Evolutionary conservation across 2,329 filamentous ascomycete genomes (phyloP).

Genomic region (Cladosporium sp.): DNA sequence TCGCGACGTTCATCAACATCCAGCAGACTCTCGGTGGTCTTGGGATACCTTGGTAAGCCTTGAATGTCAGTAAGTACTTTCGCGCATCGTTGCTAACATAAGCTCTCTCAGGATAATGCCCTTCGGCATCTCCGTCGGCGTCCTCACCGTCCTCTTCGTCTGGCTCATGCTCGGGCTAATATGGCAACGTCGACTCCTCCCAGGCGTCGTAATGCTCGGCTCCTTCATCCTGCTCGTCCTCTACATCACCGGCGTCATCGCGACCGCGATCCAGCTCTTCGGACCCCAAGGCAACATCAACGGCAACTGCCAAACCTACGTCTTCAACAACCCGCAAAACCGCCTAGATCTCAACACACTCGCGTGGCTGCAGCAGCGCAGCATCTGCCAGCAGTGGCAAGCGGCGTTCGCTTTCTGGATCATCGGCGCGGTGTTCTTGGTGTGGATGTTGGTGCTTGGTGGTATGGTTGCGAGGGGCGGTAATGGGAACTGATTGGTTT

Average conservation of each 20-base stretch:
- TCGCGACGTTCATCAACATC: slow-evolving; percentile 60
- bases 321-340: slow-evolving; percentile 48
- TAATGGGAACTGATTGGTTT: slow-evolving; percentile 20
- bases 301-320: slow-evolving; percentile 59
- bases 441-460: slow-evolving; percentile 66
- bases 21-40: slow-evolving; percentile 55
- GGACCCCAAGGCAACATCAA: slow-evolving; percentile 57
- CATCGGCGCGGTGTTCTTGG: slow-evolving; percentile 61
- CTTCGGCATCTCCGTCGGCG: slow-evolving; percentile 60
- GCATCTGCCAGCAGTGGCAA: slow-evolving; percentile 65
- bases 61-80: neutral
- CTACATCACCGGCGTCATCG: slow-evolving; percentile 63
- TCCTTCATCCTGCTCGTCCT: slow-evolving; percentile 63
- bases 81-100: neutral
- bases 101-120: slow-evolving; percentile 59
- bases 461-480: slow-evolving; percentile 34
- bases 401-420: slow-evolving; percentile 65
- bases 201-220: slow-evolving; percentile 59
- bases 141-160: slow-evolving; percentile 59
- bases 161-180: slow-evolving; percentile 59
- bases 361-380: slow-evolving; percentile 63
- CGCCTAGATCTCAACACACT: slow-evolving; percentile 57
- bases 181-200: slow-evolving; percentile 57
- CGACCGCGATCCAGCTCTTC: slow-evolving; percentile 63
- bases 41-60: slow-evolving; percentile 60